Evolutionary conservation across 2,329 filamentous ascomycete species (phyloP), one percentile per base, ranked within the genome.

Genomic region (Pestalotiopsis sp.): DNA sequence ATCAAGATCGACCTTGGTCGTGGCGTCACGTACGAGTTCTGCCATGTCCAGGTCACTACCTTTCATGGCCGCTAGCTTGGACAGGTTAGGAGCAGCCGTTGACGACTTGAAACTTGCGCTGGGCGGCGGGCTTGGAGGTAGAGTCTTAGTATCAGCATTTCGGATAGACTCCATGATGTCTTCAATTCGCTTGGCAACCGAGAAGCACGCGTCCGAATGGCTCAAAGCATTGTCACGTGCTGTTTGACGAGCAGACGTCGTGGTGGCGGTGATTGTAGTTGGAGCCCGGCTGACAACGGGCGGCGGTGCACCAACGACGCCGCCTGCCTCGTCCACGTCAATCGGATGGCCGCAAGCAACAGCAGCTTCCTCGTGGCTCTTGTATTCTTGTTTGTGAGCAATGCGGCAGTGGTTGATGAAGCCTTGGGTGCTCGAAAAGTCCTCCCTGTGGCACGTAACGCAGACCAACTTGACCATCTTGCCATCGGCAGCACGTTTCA

Each of bases 331-430:
- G 71, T 91, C 87, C 70, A 88, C 83, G 73, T 97, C 92, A 68
- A 97, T 89, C 13, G 92, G 89, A 72, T 94, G 91, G 65, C 96
- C 96, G 73, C 94, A 97, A 68, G 92, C 92, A 67, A 94, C 86
- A 40, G 95, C 96, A 70, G 96, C 96, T 75, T 94, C 93, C 78
- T 98, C 95, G 76, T 99, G 96, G 74, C 94, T 98, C 81, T 97
- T 95, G 84, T 94, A 98, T 71, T 97, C 94, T 68, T 93, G 88
- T 77, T 92, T 92, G 81, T 99, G 96, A 30, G 94, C 94, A 74
- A 99, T 98, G 67, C 96, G 94, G 78, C 95, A 98, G 78, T 99
- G 96, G 77, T 99, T 99, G 82, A 99, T 96, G 81, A 98, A 98
- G n/a, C 96, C 96, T 79, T 98, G 96, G 0, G 94, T 97, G 81